These are phyloP conservation scores for Hypoxylon sp. DNA, from an alignment of 2,329 filamentous ascomycete species.

Conservation along the genomic window DNA sequence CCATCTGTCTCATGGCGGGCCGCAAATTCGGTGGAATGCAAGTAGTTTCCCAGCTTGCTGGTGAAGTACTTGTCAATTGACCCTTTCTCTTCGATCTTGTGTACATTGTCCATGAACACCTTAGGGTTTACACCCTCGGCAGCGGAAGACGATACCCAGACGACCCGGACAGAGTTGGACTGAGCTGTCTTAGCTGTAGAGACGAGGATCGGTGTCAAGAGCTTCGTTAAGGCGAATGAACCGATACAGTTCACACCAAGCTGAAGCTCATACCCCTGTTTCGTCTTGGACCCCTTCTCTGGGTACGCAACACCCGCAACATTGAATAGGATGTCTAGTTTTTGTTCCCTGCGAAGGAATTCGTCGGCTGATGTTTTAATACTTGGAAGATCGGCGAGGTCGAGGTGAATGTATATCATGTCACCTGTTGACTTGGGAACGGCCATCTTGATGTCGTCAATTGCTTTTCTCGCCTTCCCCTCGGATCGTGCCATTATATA, in stretches of 20 bases:
- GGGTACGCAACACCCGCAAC: conserved; percentile 59
- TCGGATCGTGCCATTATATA: conserved; percentile 61
- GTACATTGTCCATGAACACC: conserved; percentile 42
- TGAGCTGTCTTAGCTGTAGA: conserved; percentile 54
- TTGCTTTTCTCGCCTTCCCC: conserved; percentile 58
- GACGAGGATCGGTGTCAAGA: conserved; percentile 35
- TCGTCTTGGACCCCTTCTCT: conserved; percentile 36
- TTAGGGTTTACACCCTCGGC: conserved; percentile 45
- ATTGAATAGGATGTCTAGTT: conserved; percentile 59
- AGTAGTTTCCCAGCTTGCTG: conserved; percentile 42
- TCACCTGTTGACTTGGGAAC: conserved; percentile 52
- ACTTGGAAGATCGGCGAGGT: conserved; percentile 57
- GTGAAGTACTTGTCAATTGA: conserved; percentile 27
- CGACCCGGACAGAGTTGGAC: conserved; percentile 43
- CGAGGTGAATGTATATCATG: conserved; percentile 56
- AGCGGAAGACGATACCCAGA: conserved; percentile 55
- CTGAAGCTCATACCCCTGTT: conserved; percentile 42
- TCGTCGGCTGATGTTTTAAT: conserved; percentile 56
- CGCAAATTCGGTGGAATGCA: conserved; percentile 40
- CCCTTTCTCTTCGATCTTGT: conserved; percentile 25
- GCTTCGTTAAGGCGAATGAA: conserved; percentile 35
- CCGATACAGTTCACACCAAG: conserved; percentile 39
- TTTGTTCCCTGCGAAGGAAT: conserved; percentile 55
- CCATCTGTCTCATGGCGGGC: conserved; percentile 45
- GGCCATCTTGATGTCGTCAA: conserved; percentile 56